A percentile compares a stretch with the other conserved stretches of the same genome.
These are phyloP conservation scores for Aurantiochytrium sp. DNA, from an alignment of 108 stramenopile species.

Conservation along the genomic window DNA sequence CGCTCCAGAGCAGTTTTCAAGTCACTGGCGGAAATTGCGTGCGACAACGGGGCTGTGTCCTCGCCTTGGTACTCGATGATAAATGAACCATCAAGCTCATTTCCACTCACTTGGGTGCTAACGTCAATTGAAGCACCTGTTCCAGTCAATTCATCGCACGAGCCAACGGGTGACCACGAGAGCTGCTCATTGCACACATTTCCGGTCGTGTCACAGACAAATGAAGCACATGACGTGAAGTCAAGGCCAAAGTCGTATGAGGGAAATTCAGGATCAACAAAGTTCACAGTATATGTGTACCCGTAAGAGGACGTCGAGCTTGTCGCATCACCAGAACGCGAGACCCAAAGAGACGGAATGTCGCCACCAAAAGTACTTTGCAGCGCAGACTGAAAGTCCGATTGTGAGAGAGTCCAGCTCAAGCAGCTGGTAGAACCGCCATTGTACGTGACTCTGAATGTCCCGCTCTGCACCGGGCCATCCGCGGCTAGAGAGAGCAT, in stretches of 20 bases:
- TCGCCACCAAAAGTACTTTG: background rate
- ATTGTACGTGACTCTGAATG: background rate
- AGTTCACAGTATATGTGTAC: background rate
- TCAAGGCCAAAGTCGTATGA: background rate
- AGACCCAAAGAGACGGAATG: background rate
- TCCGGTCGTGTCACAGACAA: background rate
- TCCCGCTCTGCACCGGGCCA: background rate
- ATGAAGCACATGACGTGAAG: background rate
- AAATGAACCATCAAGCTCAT: background rate
- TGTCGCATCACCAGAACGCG: background rate
- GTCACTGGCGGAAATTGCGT: background rate
- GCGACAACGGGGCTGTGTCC: background rate
- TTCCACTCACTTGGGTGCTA: background rate
- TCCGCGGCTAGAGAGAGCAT: background rate
- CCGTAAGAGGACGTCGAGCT: background rate
- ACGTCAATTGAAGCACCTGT: background rate
- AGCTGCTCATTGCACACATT: background rate
- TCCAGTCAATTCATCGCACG: background rate
- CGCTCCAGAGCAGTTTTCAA: constrained; percentile 21
- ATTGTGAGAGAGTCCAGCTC: background rate
- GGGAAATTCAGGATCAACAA: background rate
- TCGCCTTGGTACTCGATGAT: background rate
- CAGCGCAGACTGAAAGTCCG: background rate
- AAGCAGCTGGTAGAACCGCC: background rate
- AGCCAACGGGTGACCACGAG: background rate